Conservation (phyloP, 768 basidiomycete genomes). For the Sporobolomyces roseus region DNA sequence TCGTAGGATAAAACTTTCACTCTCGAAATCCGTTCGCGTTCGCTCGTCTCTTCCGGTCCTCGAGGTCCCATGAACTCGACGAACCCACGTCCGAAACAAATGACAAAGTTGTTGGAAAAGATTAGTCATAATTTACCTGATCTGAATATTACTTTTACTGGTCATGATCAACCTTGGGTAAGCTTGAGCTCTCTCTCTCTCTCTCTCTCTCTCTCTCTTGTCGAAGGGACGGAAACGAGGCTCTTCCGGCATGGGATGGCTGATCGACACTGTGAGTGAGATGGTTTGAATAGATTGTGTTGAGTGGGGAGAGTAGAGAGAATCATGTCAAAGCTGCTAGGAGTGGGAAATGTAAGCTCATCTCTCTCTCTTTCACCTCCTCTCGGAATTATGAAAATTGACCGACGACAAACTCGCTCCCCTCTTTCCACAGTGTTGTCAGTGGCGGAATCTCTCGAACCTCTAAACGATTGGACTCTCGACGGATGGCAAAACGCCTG, state of each 20-base stretch:
- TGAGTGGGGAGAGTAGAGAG: slow-evolving; percentile 22
- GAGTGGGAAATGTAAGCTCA: slow-evolving; percentile 3
- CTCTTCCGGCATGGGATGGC: too few relatives aligned
- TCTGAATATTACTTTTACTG: slow-evolving; percentile 42
- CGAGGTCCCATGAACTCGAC: slow-evolving; percentile 30
- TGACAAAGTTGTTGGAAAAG: slow-evolving; percentile 24
- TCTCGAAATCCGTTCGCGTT: slow-evolving; percentile 25
- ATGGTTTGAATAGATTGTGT: slow-evolving; percentile 14
- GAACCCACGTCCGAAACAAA: slow-evolving; percentile 27
- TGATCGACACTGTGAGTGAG: too few relatives aligned
- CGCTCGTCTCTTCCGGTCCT: background rate
- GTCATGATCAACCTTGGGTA: slow-evolving; percentile 42
- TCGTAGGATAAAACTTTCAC: slow-evolving; percentile 39
- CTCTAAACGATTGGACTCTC: slow-evolving; percentile 18
- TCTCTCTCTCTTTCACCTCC: too few relatives aligned
- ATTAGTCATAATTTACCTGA: slow-evolving; percentile 41
- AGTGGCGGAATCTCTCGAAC: slow-evolving; percentile 10
- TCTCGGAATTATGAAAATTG: too few relatives aligned
- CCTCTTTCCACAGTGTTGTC: too few relatives aligned
- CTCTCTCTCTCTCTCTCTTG: too few relatives aligned
- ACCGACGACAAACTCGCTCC: too few relatives aligned
- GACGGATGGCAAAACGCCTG: slow-evolving; percentile 45
- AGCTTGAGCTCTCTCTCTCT: too few relatives aligned
- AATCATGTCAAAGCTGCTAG: slow-evolving; percentile 3
- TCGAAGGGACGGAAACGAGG: too few relatives aligned